These are phyloP conservation scores for Coniferiporia sulphurascens DNA, from an alignment of 1,284 basidiomycete species.

Conservation along the genomic window DNA sequence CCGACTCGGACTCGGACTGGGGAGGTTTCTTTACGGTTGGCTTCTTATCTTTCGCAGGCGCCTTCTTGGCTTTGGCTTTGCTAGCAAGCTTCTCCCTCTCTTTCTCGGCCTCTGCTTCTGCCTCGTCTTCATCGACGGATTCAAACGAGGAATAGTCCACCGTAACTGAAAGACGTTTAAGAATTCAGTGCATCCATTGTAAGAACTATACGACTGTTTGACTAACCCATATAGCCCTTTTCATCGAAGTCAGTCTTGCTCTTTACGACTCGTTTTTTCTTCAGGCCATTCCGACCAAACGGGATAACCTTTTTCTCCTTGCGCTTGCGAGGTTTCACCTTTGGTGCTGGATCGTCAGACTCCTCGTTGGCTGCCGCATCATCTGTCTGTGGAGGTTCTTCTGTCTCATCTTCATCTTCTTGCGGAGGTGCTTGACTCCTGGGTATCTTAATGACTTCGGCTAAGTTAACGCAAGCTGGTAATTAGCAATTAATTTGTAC, in stretches of 20 bases:
- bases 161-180: conserved; percentile 43
- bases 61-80: conserved; percentile 29
- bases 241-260: conserved; percentile 50
- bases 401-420: conserved; percentile 21
- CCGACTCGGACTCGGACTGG: not conserved
- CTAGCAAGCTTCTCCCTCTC: conserved; percentile 19
- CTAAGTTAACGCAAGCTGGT: conserved; percentile 24
- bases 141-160: conserved; percentile 79
- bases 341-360: conserved; percentile 30
- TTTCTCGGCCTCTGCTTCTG: conserved; percentile 28
- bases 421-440: conserved; percentile 23
- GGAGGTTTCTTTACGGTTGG: not conserved
- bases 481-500: not conserved
- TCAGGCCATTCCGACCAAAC: conserved; percentile 65
- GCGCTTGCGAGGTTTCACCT: conserved; percentile 45
- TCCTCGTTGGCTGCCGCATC: conserved; percentile 33
- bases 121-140: conserved; percentile 57
- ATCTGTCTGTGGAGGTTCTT: conserved; percentile 22
- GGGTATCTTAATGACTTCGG: conserved; percentile 41
- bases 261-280: conserved; percentile 62
- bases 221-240: conserved; percentile 69
- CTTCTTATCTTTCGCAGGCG: conserved; percentile 21
- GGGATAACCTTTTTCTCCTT: conserved; percentile 60
- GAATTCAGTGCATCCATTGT: not conserved
- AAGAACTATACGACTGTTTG: not conserved